These are phyloP conservation scores for Aspergillus panamensis DNA, from an alignment of 495 filamentous ascomycete species.

Conservation along the genomic window DNA sequence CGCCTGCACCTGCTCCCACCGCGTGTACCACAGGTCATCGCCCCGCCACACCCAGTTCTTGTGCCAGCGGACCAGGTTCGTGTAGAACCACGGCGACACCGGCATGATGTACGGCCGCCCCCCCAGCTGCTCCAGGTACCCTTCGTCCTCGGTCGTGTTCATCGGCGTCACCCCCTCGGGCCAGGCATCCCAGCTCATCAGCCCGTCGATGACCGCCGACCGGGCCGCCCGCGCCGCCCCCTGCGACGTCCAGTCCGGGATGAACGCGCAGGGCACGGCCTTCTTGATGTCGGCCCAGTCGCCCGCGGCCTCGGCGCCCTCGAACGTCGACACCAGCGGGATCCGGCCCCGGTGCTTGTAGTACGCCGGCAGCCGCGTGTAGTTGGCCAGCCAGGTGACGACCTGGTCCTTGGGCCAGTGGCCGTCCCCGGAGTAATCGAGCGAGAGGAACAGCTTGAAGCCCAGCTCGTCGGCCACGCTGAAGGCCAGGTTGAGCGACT, in stretches of 20 bases:
- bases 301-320: slow-evolving; percentile 54
- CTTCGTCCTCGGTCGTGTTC: slow-evolving; percentile 49
- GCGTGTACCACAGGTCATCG: slow-evolving; percentile 66
- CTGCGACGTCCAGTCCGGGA: slow-evolving; percentile 64
- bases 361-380: slow-evolving; percentile 50
- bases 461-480: slow-evolving; percentile 47
- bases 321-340: slow-evolving; percentile 72
- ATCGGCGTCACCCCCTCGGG: slow-evolving; percentile 54
- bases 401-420: slow-evolving; percentile 57
- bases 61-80: slow-evolving; percentile 58
- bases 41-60: slow-evolving; percentile 73
- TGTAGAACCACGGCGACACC: slow-evolving; percentile 72
- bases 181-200: slow-evolving; percentile 75
- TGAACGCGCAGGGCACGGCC: slow-evolving; percentile 50
- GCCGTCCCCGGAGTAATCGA: slow-evolving; percentile 60
- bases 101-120: slow-evolving; percentile 73
- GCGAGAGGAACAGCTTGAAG: slow-evolving; percentile 69
- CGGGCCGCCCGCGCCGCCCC: slow-evolving; percentile 41
- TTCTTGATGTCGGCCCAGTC: slow-evolving; percentile 59
- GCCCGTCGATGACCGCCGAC: slow-evolving; percentile 52
- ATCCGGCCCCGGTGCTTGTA: slow-evolving; percentile 42
- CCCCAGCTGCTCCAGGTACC: slow-evolving; percentile 45
- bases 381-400: slow-evolving; percentile 50
- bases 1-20: slow-evolving; percentile 64
- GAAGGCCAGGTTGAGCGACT: slow-evolving; percentile 51